Base-by-base conservation (phyloP, 2,329 filamentous ascomycete genomes). In the Monosporascus sp. region DNA sequence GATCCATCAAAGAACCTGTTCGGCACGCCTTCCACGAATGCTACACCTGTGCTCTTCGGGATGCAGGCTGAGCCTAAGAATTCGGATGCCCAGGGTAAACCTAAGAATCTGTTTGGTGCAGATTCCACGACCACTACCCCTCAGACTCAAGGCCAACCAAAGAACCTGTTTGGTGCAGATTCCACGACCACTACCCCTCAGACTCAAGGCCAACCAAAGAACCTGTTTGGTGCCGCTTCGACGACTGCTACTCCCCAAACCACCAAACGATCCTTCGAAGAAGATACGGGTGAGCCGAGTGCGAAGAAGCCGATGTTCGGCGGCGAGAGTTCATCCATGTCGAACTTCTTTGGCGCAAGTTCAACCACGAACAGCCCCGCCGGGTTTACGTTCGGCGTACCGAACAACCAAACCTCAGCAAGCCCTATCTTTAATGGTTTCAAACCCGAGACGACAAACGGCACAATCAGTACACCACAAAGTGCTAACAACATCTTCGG, bases 341-440 rank as follows among this genome's bases (percentile, higher is more conserved):
- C 54, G 20, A 60, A 51, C 48, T 39, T 62, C 17, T 67, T 65
- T 41, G 64, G 60, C 38, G 57, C 58, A 24, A 57, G 51, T 50
- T 49, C 58, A 15, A 61, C 57, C 37, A 56, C 59, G 14, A 27
- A 22, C 24, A 41, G 38, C 9, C 38, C 38, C 18, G 38, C 38
- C 25, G 43, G 43, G 59, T 68, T 73, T 15, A 56, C 73, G 15
- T 76, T 77, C 51, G 68, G 67, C 15, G 60, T 67, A 8, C 65
- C 70, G 27, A 70, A 69, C 24, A 60, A 61, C 49, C 52, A 51
- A 36, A 20, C 48, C 20, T 51, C 55, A 20, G 20, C 59, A 7
- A 41, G 54, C 18, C 57, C 57, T 36, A 53, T 43, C 11, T 61
- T 61, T 31, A 55, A 55, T 20, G 41, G 18, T 22, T 54, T 58